A percentile compares a stretch with the other conserved stretches of the same genome.
These are phyloP conservation scores for Ormosia emarginata DNA, from an alignment of 306 rosid genomes.

Conservation along the genomic window DNA sequence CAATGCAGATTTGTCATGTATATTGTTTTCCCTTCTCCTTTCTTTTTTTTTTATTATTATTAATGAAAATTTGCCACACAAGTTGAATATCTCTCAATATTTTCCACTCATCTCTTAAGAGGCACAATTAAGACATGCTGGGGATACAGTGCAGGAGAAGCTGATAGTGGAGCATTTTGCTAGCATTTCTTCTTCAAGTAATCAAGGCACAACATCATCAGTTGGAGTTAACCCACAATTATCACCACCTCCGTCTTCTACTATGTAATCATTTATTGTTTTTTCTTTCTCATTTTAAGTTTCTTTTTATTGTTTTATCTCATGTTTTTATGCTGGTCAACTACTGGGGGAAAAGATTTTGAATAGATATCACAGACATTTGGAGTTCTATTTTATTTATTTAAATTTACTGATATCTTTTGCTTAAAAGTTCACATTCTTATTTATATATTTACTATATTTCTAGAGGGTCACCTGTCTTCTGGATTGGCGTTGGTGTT, in stretches of 20 bases:
- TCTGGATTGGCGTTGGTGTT: constrained; percentile 97
- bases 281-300: constrained; percentile 7
- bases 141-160: constrained; percentile 47
- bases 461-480: constrained; percentile 88
- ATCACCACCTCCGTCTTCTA: constrained; percentile 69
- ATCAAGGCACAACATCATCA: constrained; percentile 63
- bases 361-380: not conserved
- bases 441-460: constrained; percentile 20
- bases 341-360: not conserved
- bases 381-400: not conserved
- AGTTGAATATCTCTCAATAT: not conserved
- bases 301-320: not conserved
- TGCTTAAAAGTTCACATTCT: not conserved
- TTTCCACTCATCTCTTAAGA: not conserved
- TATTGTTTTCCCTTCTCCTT: not conserved
- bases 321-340: not conserved
- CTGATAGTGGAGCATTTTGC: constrained; percentile 50
- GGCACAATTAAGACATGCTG: constrained; percentile 12
- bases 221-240: constrained; percentile 72
- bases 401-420: not conserved
- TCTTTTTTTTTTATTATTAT: not conserved
- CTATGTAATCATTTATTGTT: constrained; percentile 45
- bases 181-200: constrained; percentile 67
- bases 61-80: not conserved
- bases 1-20: not conserved